These are phyloP conservation scores for Blastocystis sp. DNA, from an alignment of 352 stramenopile genomes.

Conservation along the genomic window DNA sequence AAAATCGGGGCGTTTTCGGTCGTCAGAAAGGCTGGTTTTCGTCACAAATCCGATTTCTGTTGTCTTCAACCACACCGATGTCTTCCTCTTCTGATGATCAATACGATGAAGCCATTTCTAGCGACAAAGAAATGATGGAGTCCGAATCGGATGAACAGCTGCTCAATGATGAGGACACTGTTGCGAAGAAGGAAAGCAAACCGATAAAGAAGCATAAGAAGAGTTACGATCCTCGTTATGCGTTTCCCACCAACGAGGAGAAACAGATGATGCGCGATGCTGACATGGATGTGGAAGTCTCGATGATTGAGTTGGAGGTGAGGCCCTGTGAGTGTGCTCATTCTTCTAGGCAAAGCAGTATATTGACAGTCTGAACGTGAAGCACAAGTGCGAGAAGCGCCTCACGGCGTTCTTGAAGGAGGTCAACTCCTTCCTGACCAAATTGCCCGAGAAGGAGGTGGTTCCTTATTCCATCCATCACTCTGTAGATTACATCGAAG, in stretches of 20 bases:
- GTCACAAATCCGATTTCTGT: too few relatives aligned
- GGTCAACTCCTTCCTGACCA: conserved; percentile 10
- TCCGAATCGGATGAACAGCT: conserved; percentile 36
- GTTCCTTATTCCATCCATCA: not conserved
- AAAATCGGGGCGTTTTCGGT: too few relatives aligned
- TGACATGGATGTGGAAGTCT: conserved; percentile 56
- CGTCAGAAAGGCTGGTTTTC: too few relatives aligned
- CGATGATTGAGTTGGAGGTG: conserved; percentile 56
- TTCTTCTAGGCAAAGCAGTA: conserved; percentile 55
- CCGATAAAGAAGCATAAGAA: conserved; percentile 29
- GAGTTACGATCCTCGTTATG: conserved; percentile 56
- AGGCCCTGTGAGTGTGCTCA: not conserved
- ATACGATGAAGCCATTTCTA: not conserved
- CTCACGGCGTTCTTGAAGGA: conserved; percentile 34
- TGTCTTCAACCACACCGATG: not conserved
- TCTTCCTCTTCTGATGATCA: conserved; percentile 24
- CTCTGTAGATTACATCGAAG: not conserved
- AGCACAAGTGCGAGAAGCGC: not conserved
- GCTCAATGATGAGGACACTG: not conserved
- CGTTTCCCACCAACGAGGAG: conserved; percentile 36
- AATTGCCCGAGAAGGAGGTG: conserved; percentile 56
- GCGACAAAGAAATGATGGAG: conserved; percentile 21
- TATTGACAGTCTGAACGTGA: not conserved
- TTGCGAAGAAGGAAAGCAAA: not conserved
- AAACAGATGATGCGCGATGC: conserved; percentile 56